These are phyloP conservation scores for Globisporangium rhizosaccharum DNA, from an alignment of 352 stramenopile genomes.

Conservation along the genomic window DNA sequence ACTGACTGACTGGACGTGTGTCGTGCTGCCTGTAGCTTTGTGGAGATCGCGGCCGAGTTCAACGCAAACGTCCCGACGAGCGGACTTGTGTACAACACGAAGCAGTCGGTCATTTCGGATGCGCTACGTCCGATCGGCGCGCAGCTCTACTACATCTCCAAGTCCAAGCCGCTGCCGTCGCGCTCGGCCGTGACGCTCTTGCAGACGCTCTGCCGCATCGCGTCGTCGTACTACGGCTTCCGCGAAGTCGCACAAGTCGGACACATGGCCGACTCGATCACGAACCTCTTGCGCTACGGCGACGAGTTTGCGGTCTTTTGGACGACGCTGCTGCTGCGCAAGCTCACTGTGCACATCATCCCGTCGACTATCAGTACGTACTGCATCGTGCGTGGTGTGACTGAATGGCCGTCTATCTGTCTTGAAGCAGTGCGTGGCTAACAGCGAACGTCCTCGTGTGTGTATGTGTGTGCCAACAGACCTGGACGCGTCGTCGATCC, in stretches of 20 bases:
- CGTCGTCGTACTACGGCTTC: slow-evolving; percentile 83
- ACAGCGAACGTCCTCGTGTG: slow-evolving; percentile 5
- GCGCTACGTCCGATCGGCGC: slow-evolving; percentile 74
- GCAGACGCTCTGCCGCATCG: slow-evolving; percentile 82
- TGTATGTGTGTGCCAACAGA: slow-evolving; percentile 19
- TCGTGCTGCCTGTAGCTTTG: slow-evolving; percentile 33
- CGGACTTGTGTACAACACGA: slow-evolving; percentile 82
- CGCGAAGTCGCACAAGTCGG: slow-evolving; percentile 71
- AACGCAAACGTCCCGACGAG: slow-evolving; percentile 87
- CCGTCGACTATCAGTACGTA: slow-evolving; percentile 41
- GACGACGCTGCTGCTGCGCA: slow-evolving; percentile 65
- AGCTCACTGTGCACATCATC: slow-evolving; percentile 46
- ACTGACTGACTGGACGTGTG: not conserved
- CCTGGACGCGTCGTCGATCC: slow-evolving; percentile 42
- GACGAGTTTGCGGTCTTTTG: slow-evolving; percentile 87
- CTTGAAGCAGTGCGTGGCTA: not conserved
- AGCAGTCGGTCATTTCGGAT: slow-evolving; percentile 68
- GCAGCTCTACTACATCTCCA: slow-evolving; percentile 75
- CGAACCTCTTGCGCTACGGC: slow-evolving; percentile 68
- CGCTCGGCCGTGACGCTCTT: slow-evolving; percentile 67
- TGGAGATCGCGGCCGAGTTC: slow-evolving; percentile 84
- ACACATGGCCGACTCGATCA: slow-evolving; percentile 76
- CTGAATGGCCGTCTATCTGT: not conserved
- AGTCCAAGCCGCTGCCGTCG: slow-evolving; percentile 55
- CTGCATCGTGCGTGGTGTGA: not conserved